Conservation (phyloP, 208 protist genomes). For the Wallacemonas sp. region DNA sequence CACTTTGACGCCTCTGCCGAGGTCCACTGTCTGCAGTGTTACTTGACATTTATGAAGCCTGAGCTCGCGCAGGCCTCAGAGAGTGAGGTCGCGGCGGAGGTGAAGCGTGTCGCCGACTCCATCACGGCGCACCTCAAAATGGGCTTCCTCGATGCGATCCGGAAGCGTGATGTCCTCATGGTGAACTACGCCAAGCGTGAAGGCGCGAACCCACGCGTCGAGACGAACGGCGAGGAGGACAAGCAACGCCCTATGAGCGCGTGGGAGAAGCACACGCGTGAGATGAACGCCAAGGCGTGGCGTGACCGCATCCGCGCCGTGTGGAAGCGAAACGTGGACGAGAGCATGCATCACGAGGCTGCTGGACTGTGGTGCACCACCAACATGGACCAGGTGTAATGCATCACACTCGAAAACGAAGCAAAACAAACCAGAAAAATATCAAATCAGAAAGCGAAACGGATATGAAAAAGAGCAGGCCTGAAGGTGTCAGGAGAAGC, state of each 20-base stretch:
- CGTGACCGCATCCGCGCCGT: conserved; percentile 58
- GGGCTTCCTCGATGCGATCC: conserved; percentile 75
- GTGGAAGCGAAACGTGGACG: conserved; percentile 73
- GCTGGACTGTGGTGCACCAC: conserved; percentile 85
- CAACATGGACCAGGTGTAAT: conserved; percentile 29
- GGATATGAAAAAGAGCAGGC: no score
- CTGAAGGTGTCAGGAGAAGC: no score
- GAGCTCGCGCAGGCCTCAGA: conserved; percentile 33
- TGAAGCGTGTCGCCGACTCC: conserved; percentile 52
- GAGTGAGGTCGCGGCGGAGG: conserved; percentile 42
- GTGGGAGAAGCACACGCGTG: conserved; percentile 50
- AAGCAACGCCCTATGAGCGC: conserved; percentile 8
- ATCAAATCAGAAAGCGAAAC: no score
- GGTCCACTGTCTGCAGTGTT: conserved; percentile 83
- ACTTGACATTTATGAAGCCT: conserved; percentile 69
- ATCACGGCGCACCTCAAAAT: conserved; percentile 74
- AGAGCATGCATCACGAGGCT: conserved; percentile 32
- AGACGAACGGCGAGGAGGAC: conserved; percentile 35
- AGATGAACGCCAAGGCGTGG: conserved; percentile 45
- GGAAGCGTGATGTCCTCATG: conserved; percentile 73
- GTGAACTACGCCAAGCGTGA: conserved; percentile 59
- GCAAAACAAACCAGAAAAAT: no score
- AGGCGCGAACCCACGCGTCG: conserved; percentile 21
- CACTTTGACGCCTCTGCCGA: conserved; percentile 94
- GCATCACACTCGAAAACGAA: no score